Percentiles rank a stretch among this genome's conserved stretches.
Conservation (phyloP, 164 flowering plant genomes). For the Hamamelis virginiana region DNA sequence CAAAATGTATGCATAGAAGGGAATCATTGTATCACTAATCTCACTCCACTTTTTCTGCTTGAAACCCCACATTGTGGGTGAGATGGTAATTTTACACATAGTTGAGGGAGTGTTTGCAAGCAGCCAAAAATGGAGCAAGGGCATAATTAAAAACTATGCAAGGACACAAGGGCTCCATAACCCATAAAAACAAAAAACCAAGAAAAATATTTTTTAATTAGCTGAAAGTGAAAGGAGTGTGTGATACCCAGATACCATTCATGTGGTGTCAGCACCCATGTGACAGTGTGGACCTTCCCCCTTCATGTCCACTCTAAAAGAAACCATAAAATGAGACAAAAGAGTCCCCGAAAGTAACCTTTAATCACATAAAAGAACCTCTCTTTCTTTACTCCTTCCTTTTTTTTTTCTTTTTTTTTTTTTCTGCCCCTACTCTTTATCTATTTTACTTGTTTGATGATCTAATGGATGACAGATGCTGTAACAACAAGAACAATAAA, state of each 20-base stretch:
- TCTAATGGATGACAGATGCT: constrained; percentile 17
- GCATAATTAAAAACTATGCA: not conserved
- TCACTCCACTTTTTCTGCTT: not conserved
- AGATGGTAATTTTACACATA: not conserved
- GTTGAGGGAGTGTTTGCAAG: constrained; percentile 1
- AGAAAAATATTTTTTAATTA: not conserved
- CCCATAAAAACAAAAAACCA: constrained; percentile 1
- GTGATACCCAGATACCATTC: constrained; percentile 27
- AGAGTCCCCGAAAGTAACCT: constrained; percentile 37
- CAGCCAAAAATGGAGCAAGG: not conserved
- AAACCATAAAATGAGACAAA: constrained; percentile 55
- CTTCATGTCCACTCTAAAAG: constrained; percentile 47
- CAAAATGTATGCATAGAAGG: not conserved
- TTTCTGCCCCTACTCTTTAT: not conserved
- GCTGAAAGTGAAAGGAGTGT: constrained; percentile 34
- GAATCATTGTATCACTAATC: not conserved
- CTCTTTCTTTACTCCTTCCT: constrained; percentile 10
- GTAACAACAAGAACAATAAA: constrained; percentile 9
- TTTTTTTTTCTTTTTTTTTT: not conserved
- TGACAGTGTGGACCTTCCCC: constrained; percentile 44
- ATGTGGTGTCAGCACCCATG: constrained; percentile 54
- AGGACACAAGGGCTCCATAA: not conserved
- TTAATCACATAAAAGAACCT: constrained; percentile 30
- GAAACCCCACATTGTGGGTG: not conserved
- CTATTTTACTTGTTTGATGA: not conserved